These are phyloP conservation scores for Dryas integrifolia DNA, from an alignment of 331 rosid species.

Conservation along the genomic window DNA sequence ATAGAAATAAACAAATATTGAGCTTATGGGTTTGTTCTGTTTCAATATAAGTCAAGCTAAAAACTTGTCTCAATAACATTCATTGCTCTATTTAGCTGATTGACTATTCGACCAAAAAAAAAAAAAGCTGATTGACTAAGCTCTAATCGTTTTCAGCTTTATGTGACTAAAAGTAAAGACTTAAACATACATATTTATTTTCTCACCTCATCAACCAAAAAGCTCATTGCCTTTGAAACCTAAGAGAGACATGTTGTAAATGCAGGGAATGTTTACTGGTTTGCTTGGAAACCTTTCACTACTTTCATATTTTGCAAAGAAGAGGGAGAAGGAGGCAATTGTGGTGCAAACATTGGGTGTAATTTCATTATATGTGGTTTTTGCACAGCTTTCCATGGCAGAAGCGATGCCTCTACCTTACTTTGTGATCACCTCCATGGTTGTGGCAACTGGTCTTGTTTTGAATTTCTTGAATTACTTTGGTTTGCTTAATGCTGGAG, in stretches of 20 bases:
- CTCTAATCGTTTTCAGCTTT: neutral
- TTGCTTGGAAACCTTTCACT: conserved; percentile 92
- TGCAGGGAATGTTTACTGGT: conserved; percentile 92
- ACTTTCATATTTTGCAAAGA: conserved; percentile 92
- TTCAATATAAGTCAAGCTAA: neutral
- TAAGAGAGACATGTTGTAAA: conserved; percentile 13
- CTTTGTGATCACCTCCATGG: conserved; percentile 60
- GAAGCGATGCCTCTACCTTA: conserved; percentile 84
- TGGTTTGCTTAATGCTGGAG: conserved; percentile 50
- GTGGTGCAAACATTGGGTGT: conserved; percentile 88
- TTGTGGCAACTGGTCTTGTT: conserved; percentile 68
- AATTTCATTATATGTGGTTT: conserved; percentile 56
- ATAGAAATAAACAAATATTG: neutral
- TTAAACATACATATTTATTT: neutral
- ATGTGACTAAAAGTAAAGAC: neutral
- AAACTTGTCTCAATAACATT: neutral
- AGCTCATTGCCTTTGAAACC: conserved; percentile 14
- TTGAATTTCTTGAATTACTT: conserved; percentile 79
- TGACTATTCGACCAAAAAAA: neutral
- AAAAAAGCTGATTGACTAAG: neutral
- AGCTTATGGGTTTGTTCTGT: neutral
- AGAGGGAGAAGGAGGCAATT: conserved; percentile 90
- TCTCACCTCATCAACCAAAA: too few species aligned
- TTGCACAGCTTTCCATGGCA: conserved; percentile 80
- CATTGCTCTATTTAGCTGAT: neutral